Evolutionary conservation across 208 protist genomes (phyloP).

Genomic region (Tritrichomonas foetus): DNA sequence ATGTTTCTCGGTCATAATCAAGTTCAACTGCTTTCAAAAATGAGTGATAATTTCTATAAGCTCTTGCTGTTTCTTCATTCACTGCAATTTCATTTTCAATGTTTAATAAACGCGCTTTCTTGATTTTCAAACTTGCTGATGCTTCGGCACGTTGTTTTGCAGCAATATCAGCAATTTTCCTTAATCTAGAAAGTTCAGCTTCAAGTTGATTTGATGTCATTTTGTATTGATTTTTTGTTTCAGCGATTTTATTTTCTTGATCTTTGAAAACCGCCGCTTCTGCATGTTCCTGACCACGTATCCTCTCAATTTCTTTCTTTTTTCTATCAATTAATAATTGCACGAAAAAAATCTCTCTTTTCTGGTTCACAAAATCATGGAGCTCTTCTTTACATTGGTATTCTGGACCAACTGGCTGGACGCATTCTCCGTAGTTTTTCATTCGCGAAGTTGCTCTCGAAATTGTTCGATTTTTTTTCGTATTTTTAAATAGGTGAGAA

Average conservation of each 20-base stretch:
- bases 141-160: background rate
- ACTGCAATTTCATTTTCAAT: background rate
- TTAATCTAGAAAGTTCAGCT: background rate
- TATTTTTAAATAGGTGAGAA: background rate
- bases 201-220: constrained; percentile 3
- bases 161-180: background rate
- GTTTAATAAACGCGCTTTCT: background rate
- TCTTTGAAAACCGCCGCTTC: background rate
- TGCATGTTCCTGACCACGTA: background rate
- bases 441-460: no score
- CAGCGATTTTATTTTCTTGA: background rate
- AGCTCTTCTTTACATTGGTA: background rate
- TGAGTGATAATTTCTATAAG: background rate
- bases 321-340: constrained; percentile 22
- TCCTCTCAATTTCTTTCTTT: constrained; percentile 13
- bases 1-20: background rate
- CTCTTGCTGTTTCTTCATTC: background rate
- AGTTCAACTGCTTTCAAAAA: background rate
- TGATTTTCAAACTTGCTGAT: background rate
- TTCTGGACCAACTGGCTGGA: background rate
- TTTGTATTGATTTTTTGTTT: constrained; percentile 34
- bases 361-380: background rate
- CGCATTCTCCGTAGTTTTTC: background rate
- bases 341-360: background rate
- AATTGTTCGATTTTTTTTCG: background rate